phyloP scores from a whole-genome alignment of 2,329 filamentous ascomycete genomes.

The Lithohypha guttulata region DNA sequence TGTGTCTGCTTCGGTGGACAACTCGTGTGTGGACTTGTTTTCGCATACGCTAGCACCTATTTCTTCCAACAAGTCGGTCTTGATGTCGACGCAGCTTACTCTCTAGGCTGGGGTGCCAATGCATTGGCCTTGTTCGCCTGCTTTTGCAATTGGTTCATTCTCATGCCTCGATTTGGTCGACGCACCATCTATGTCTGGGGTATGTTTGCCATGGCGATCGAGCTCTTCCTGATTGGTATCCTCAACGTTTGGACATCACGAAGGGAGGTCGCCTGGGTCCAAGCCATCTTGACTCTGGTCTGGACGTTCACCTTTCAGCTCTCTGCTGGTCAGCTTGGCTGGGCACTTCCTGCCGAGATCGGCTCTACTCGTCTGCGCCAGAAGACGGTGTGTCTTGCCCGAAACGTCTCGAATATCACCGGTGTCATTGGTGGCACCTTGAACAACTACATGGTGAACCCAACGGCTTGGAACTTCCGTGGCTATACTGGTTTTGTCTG shows the following conservation, averaged over 20 bases:
- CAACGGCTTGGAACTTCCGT: constrained; percentile 23
- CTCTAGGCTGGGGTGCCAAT: constrained; percentile 52
- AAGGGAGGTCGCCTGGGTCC: constrained; percentile 24
- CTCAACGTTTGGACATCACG: constrained; percentile 20
- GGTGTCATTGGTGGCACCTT: constrained; percentile 26
- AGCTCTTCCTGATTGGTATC: constrained; percentile 32
- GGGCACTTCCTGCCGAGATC: constrained; percentile 42
- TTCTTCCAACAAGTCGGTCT: constrained; percentile 47
- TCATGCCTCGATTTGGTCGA: constrained; percentile 53
- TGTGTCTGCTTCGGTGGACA: constrained; percentile 56
- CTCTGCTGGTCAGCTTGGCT: constrained; percentile 44
- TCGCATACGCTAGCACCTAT: constrained; percentile 54
- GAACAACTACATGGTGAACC: constrained; percentile 27
- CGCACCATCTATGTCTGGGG: constrained; percentile 64
- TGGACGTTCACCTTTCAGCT: constrained; percentile 44
- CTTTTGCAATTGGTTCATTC: constrained; percentile 44
- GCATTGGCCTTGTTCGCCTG: constrained; percentile 71
- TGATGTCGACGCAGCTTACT: constrained; percentile 38
- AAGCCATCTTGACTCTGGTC: constrained; percentile 37
- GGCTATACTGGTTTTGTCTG: constrained; percentile 28
- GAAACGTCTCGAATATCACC: constrained; percentile 41
- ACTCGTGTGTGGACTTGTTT: constrained; percentile 51
- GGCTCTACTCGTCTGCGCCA: constrained; percentile 44
- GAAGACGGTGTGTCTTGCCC: constrained; percentile 45
- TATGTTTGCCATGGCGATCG: constrained; percentile 63